Base-by-base conservation (phyloP, 2,329 filamentous ascomycete species). In the Paramyrothecium sp. region DNA sequence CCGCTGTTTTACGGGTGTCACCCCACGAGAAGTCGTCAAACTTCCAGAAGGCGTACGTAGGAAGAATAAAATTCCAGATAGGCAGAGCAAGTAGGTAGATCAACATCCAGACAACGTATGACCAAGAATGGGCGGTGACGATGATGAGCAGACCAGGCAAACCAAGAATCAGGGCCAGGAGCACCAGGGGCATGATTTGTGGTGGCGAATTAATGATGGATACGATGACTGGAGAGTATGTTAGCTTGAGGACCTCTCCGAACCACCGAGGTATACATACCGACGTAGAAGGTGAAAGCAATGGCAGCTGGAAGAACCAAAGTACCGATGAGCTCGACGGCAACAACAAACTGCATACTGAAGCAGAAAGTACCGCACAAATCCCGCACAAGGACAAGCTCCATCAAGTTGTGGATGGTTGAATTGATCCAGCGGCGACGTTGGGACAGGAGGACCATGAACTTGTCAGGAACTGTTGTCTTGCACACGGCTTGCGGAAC, bases 21-120 rank as follows among this genome's bases (percentile, higher is more conserved):
- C 95, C 95, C 95, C 95, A 99, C 57, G 91, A 96, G 81, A 99
- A 99, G 79, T 99, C 95, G 73, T 99, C 95, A 72, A 99, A 99
- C 78, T 99, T 98, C 95, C 95, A 99, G 81, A 94, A 99, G 3
- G 95, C 90, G 71, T 99, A 99, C 8, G 86, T 86, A 0, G 95
- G 95, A 10, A 99, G 86, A 41, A 99, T 82, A 72, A 99, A 97
- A 75, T 99, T 99, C 95, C 95, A 99, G 57, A 99, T 84, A 1
- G 96, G 96, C 2, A 99, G 86, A 1, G 95, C 97, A 50, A 93
- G 55, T 19, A 99, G 85, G 74, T 99, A 99, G 74, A 98, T 95
- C 48, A 95, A 72, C 95, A 99, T 98, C 95, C 95, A 99, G 48
- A 90, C 76, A 47, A 99, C 88, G 70, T 99, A 99, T 1, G 91